Evolutionary conservation across 148 eudicot species (phyloP).

Genomic region (Rhododendron williamsianum): DNA sequence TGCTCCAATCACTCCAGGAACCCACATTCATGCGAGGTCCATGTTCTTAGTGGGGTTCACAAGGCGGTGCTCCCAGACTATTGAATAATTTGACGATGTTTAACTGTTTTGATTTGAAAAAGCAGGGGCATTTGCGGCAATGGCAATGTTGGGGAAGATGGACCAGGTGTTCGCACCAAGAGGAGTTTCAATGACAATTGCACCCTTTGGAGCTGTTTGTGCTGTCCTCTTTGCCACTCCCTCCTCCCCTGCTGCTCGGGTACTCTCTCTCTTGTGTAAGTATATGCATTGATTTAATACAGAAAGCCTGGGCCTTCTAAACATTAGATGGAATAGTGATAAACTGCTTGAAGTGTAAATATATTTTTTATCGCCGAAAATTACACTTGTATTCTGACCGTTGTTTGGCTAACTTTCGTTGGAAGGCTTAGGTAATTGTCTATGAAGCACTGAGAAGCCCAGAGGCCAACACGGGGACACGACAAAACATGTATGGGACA

Average conservation of each 20-base stretch:
- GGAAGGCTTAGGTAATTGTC: background rate
- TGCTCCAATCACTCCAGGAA: no score
- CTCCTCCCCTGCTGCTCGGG: slow-evolving; percentile 92
- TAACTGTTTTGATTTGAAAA: background rate
- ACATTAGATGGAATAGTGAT: background rate
- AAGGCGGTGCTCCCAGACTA: background rate
- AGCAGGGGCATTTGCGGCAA: slow-evolving; percentile 80
- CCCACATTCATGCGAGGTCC: background rate
- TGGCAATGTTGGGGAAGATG: slow-evolving; percentile 80
- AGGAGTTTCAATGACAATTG: slow-evolving; percentile 78
- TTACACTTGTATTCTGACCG: background rate
- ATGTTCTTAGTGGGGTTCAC: no score
- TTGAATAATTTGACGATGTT: background rate
- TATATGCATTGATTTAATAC: background rate
- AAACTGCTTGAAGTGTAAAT: no score
- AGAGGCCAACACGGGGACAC: no score
- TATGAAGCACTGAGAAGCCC: background rate
- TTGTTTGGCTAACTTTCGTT: background rate
- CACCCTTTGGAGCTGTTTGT: slow-evolving; percentile 92
- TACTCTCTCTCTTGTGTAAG: slow-evolving; percentile 15
- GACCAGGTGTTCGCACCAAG: slow-evolving; percentile 63
- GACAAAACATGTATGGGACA: background rate
- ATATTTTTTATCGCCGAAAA: background rate
- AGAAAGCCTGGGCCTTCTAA: background rate
- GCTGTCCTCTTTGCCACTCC: slow-evolving; percentile 83